Conservation (phyloP, 176 grass and related monocot species). For the Triticum dicoccoides region DNA sequence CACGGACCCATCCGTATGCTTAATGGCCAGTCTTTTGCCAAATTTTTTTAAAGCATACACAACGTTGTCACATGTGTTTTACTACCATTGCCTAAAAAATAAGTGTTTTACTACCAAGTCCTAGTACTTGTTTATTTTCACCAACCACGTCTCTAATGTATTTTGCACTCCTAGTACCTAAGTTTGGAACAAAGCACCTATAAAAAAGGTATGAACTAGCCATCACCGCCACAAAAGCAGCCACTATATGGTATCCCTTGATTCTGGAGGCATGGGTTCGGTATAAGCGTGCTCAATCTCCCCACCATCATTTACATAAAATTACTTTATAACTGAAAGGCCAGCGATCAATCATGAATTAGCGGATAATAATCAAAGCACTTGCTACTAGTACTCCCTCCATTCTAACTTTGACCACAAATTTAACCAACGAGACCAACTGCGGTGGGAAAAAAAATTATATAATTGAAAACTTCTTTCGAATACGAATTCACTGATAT, state of each 20-base stretch:
- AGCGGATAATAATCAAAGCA: slow-evolving; percentile 28
- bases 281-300: slow-evolving; percentile 10
- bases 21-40: no score
- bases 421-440: no score
- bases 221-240: slow-evolving; percentile 20
- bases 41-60: no score
- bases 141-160: slow-evolving; percentile 1
- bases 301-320: slow-evolving; percentile 17
- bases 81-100: background rate
- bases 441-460: no score
- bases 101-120: background rate
- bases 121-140: slow-evolving; percentile 13
- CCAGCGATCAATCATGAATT: slow-evolving; percentile 19
- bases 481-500: no score
- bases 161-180: slow-evolving; percentile 2
- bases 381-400: no score
- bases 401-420: no score
- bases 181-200: background rate
- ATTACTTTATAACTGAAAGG: slow-evolving; percentile 25
- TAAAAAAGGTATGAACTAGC: background rate
- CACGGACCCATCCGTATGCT: no score
- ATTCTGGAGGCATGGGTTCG: background rate
- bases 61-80: background rate
- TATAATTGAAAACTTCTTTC: no score
- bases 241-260: background rate